phyloP scores from a whole-genome alignment of 257 asterid genomes.

The Henckelia pumila region DNA sequence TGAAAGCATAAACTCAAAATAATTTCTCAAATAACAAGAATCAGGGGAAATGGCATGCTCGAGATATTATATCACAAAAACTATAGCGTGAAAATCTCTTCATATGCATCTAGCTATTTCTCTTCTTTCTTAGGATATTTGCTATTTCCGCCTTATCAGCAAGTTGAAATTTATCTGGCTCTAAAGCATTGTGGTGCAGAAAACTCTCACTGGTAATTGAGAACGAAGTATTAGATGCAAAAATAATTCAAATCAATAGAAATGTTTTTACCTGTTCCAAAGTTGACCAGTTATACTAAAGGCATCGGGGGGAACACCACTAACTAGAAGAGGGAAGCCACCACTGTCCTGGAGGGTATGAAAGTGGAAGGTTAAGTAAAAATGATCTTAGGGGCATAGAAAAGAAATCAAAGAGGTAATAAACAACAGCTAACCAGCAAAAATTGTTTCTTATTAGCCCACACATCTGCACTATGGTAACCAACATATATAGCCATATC shows the following conservation, averaged over 20 bases:
- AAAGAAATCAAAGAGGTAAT: slow-evolving; percentile 12
- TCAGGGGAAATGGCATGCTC: slow-evolving; percentile 6
- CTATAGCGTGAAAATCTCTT: background rate
- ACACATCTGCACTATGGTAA: slow-evolving; percentile 98
- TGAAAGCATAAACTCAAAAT: slow-evolving; percentile 10
- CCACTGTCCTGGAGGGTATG: slow-evolving; percentile 52
- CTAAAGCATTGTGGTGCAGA: slow-evolving; percentile 4
- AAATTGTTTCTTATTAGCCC: slow-evolving; percentile 95
- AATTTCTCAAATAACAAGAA: slow-evolving; percentile 10
- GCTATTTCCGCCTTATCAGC: background rate
- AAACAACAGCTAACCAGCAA: slow-evolving; percentile 61
- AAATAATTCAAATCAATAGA: slow-evolving; percentile 21
- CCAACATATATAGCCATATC: slow-evolving; percentile 99
- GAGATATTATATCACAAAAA: background rate
- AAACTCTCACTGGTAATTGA: background rate
- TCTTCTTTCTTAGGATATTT: background rate
- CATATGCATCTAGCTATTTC: background rate
- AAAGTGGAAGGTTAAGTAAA: slow-evolving; percentile 24
- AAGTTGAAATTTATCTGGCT: slow-evolving; percentile 1
- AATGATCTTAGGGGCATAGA: slow-evolving; percentile 14
- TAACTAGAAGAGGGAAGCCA: slow-evolving; percentile 83
- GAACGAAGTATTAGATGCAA: background rate
- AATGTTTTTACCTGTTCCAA: slow-evolving; percentile 76
- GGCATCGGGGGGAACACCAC: slow-evolving; percentile 99
- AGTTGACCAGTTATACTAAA: slow-evolving; percentile 98